phyloP scores from a whole-genome alignment of 371 early-diverging fungal genomes.

The Syncephalastrum contaminatum region DNA sequence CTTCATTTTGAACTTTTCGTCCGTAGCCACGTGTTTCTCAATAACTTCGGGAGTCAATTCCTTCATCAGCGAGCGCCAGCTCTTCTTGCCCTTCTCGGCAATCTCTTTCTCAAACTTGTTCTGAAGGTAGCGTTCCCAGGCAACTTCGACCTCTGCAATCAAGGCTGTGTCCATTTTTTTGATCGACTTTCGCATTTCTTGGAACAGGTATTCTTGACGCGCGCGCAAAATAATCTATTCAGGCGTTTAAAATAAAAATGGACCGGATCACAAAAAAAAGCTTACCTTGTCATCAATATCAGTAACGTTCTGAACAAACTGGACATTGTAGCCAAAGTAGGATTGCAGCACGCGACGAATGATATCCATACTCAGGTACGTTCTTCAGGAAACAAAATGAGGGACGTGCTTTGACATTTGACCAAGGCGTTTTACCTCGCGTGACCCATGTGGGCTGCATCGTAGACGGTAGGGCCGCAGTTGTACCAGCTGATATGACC shows the following conservation, averaged over 20 bases:
- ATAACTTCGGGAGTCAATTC: conserved; percentile 55
- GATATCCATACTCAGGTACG: conserved; percentile 96
- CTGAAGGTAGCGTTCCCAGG: conserved; percentile 63
- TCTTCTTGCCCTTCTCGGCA: conserved; percentile 30
- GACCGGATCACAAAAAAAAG: neutral
- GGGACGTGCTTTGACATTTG: neutral
- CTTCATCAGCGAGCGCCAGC: conserved; percentile 57
- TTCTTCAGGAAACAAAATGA: conserved; percentile 51
- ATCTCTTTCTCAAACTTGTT: conserved; percentile 56
- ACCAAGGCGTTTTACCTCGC: conserved; percentile 57
- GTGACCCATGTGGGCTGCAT: conserved; percentile 98
- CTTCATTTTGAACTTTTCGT: conserved; percentile 80
- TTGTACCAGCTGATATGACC: conserved; percentile 93
- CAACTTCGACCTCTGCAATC: conserved; percentile 56
- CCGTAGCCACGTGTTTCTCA: conserved; percentile 44
- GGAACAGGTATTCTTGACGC: conserved; percentile 84
- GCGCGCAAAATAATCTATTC: conserved; percentile 86
- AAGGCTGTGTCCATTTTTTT: conserved; percentile 33
- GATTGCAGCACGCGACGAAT: conserved; percentile 94
- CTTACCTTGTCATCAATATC: conserved; percentile 99
- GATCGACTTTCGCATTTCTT: conserved; percentile 52
- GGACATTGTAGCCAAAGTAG: conserved; percentile 96
- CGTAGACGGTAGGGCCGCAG: conserved; percentile 99
- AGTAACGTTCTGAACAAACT: conserved; percentile 98
- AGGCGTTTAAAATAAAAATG: neutral